These are phyloP conservation scores for Aspergillus baeticus DNA, from an alignment of 495 filamentous ascomycete genomes.

Conservation along the genomic window DNA sequence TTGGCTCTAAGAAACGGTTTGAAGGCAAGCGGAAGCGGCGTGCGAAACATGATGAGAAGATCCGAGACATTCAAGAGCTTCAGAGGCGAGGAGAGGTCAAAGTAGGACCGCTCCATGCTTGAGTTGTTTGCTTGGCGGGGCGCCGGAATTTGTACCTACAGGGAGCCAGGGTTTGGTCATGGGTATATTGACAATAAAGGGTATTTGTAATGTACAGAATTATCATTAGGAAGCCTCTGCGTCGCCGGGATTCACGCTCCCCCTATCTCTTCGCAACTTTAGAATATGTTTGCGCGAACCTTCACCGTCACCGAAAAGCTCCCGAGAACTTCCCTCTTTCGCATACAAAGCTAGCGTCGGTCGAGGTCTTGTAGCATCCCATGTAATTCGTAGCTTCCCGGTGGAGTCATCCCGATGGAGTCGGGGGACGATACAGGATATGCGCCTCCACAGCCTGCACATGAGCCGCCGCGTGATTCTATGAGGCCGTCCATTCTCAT, in stretches of 20 bases:
- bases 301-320: not conserved
- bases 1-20: slow-evolving; percentile 74
- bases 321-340: not conserved
- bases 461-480: slow-evolving; percentile 43
- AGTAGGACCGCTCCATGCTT: slow-evolving; percentile 61
- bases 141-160: too few species aligned
- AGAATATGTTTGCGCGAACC: too few species aligned
- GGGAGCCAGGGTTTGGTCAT: too few species aligned
- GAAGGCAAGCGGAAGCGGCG: slow-evolving; percentile 43
- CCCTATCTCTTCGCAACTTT: too few species aligned
- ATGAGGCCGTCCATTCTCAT: slow-evolving; percentile 37
- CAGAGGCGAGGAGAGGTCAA: slow-evolving; percentile 49
- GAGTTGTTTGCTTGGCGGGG: not conserved
- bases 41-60: slow-evolving; percentile 34
- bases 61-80: slow-evolving; percentile 30
- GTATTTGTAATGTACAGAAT: too few species aligned
- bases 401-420: slow-evolving; percentile 22
- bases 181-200: too few species aligned
- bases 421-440: slow-evolving; percentile 40
- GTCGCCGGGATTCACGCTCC: too few species aligned
- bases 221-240: too few species aligned
- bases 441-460: slow-evolving; percentile 42
- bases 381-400: slow-evolving; percentile 24
- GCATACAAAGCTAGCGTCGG: not conserved
- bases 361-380: slow-evolving; percentile 22